Conservation (phyloP, 495 filamentous ascomycete genomes). For the Aspergillus saccharolyticus region DNA sequence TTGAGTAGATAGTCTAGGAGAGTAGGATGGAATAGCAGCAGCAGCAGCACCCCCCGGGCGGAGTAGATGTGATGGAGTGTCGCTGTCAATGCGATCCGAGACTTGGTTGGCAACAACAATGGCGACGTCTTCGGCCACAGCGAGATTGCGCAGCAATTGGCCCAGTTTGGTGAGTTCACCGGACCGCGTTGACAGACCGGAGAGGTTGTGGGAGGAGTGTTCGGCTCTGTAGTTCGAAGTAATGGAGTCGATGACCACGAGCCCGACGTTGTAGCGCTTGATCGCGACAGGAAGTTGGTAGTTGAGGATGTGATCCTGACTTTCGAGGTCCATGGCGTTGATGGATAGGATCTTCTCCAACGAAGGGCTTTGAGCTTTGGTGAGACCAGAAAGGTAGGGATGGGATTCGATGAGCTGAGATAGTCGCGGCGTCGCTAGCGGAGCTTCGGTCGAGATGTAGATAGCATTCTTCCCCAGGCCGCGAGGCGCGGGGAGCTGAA, state of each 20-base stretch:
- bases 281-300: constrained; percentile 90
- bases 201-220: constrained; percentile 43
- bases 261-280: constrained; percentile 63
- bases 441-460: constrained; percentile 93
- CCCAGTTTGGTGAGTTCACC: constrained; percentile 72
- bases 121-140: constrained; percentile 65
- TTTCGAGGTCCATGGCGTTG: constrained; percentile 85
- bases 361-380: constrained; percentile 51
- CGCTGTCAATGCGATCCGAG: constrained; percentile 69
- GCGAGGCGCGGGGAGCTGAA: constrained; percentile 68
- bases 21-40: too few species aligned
- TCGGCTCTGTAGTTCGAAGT: constrained; percentile 94
- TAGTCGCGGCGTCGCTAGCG: constrained; percentile 74
- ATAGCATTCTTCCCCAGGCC: constrained; percentile 67
- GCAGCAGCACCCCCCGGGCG: constrained; percentile 4
- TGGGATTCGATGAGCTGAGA: constrained; percentile 68
- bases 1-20: constrained; percentile 14
- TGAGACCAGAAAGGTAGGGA: constrained; percentile 50
- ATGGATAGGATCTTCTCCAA: constrained; percentile 68
- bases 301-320: constrained; percentile 88
- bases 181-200: constrained; percentile 45
- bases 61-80: constrained; percentile 9
- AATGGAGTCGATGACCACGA: constrained; percentile 83
- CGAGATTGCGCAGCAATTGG: constrained; percentile 68
- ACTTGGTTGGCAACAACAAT: constrained; percentile 95